Evolutionary conservation across 1,139 yeast genomes (phyloP), one percentile per base, ranked within the genome.

Genomic region (Zhuliangozyma blackwelliae): DNA sequence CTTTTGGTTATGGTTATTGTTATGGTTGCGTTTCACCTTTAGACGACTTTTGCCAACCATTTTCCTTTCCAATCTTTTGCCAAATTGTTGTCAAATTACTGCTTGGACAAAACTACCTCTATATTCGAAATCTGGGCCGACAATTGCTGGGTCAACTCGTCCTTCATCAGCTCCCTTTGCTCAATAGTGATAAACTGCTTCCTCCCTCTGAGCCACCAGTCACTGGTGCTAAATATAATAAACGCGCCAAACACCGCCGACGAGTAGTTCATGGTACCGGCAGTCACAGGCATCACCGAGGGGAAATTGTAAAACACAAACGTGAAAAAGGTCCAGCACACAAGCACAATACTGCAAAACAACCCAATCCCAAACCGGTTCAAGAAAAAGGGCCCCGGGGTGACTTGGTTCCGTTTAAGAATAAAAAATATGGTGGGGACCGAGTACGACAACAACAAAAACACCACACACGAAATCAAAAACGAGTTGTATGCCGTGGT

Each of bases 371-470:
- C 67, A 34, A 53, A 23, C 35, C 50, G 56, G 4, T 64, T 62
- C 35, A 76, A 49, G 84, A 85, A 79, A 54, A 79, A 70, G 7
- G 71, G 68, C 0, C 69, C 69, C 35, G 59, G 71, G 20, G 47
- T 44, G 21, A 67, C 56, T 38, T 63, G 58, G 36, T 62, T 52
- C 47, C 74, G 56, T 12, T 72, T 69, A 20, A 53, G 44, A 27
- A 67, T 50, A 29, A 67, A 50, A 41, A 61, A 61, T 5, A 50
- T 35, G 1, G 57, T 57, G 5, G 72, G 72, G 16, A 67, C 59
- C 34, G 53, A 41, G 41, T 67, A 67, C 3, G 67, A 61, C 28
- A 65, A 47, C 29, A 65, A 52, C 39, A 66, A 54, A 40, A 67
- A 61, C 26, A 61, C 54, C 30, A 65, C 62, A 37, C 70, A 65